Evolutionary conservation across 192 early-diverging fungal species (phyloP).

Genomic region (Backusella tarrabulga): DNA sequence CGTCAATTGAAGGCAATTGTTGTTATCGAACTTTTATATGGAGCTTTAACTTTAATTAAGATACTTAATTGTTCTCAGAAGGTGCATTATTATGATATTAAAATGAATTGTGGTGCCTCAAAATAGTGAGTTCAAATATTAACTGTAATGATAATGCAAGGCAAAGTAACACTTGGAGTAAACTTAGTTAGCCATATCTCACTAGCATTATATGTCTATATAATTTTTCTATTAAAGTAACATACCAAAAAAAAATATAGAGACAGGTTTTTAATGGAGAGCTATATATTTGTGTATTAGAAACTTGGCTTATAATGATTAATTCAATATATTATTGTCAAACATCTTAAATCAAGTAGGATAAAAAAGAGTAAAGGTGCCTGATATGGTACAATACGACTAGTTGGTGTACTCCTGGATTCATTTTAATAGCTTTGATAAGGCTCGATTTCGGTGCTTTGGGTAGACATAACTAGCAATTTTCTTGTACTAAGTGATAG

Average conservation of each 20-base stretch:
- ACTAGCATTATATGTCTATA: not conserved
- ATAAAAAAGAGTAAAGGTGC: not conserved
- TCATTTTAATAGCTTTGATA: not conserved
- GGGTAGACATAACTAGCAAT: not conserved
- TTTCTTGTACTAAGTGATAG: not conserved
- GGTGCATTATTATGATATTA: not conserved
- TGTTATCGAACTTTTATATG: not conserved
- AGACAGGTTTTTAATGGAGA: not conserved
- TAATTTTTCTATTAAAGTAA: not conserved
- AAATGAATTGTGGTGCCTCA: not conserved
- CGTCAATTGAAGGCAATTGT: not conserved
- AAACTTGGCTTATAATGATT: not conserved
- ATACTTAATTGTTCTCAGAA: not conserved
- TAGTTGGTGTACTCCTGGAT: not conserved
- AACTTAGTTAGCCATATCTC: not conserved
- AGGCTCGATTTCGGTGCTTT: not conserved
- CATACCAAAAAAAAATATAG: no score
- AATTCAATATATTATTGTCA: not conserved
- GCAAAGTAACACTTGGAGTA: not conserved
- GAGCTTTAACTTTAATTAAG: not conserved
- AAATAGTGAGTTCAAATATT: not conserved
- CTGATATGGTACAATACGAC: no score
- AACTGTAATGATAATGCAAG: not conserved
- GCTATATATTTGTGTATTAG: not conserved
- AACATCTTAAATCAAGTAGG: not conserved